These are phyloP conservation scores for Buxus sempervirens DNA, from an alignment of 164 flowering plant genomes.

Conservation along the genomic window DNA sequence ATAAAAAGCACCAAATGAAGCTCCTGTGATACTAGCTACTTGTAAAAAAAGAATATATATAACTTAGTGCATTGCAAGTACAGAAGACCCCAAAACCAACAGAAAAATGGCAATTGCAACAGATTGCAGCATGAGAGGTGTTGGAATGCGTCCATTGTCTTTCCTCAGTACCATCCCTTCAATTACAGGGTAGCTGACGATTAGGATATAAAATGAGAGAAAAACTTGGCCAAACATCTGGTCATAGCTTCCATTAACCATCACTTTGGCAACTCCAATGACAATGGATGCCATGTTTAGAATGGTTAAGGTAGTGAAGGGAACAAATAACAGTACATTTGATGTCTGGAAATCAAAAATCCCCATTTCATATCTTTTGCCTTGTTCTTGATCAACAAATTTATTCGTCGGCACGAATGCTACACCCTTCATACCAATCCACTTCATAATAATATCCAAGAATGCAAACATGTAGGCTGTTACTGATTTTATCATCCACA, in stretches of 20 bases:
- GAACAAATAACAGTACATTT: conserved; percentile 30
- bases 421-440: conserved; percentile 28
- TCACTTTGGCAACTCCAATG: conserved; percentile 2
- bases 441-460: conserved; percentile 28
- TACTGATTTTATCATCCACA: conserved; percentile 40
- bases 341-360: conserved; percentile 36
- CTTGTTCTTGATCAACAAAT: conserved; percentile 26
- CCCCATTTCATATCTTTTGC: conserved; percentile 28
- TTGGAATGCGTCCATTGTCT: conserved; percentile 22
- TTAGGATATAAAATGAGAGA: conserved; percentile 13
- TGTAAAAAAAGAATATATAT: too few relatives aligned
- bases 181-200: conserved; percentile 18
- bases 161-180: conserved; percentile 31
- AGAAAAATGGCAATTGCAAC: conserved; percentile 1
- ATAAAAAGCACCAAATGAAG: too few relatives aligned
- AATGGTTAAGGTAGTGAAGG: conserved; percentile 24
- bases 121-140: conserved; percentile 10
- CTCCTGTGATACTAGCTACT: too few relatives aligned
- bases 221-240: conserved; percentile 19
- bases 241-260: background rate
- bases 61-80: background rate
- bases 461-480: conserved; percentile 34
- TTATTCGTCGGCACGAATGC: conserved; percentile 45
- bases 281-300: conserved; percentile 25
- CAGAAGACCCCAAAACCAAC: conserved; percentile 9